phyloP scores from a whole-genome alignment of 2,329 filamentous ascomycete genomes.

The Cryoendolithus antarcticus region DNA sequence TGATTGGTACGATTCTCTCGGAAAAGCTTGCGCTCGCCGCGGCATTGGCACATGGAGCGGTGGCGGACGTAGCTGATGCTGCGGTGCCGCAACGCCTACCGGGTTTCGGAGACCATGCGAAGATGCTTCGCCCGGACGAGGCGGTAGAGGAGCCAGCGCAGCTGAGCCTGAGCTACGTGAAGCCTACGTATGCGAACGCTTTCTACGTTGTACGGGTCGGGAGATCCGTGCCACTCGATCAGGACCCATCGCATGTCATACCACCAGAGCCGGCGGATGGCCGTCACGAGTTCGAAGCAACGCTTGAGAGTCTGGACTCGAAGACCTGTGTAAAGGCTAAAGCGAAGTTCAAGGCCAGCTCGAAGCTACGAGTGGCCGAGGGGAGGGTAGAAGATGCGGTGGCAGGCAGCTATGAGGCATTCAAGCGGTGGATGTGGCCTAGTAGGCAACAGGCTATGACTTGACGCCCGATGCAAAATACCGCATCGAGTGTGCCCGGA shows the following conservation, averaged over 20 bases:
- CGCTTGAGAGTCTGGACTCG: slow-evolving; percentile 44
- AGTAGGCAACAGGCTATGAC: slow-evolving; percentile 5
- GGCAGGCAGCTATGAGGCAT: slow-evolving; percentile 14
- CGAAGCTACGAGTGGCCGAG: slow-evolving; percentile 10
- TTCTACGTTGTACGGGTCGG: slow-evolving; percentile 52
- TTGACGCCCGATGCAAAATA: not conserved
- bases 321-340: slow-evolving; percentile 44
- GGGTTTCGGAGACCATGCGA: slow-evolving; percentile 20
- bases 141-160: slow-evolving; percentile 22
- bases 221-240: slow-evolving; percentile 18
- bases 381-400: slow-evolving; percentile 11
- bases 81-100: slow-evolving; percentile 20
- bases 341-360: slow-evolving; percentile 15
- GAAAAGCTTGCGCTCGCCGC: slow-evolving; percentile 56
- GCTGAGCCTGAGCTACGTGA: slow-evolving; percentile 46
- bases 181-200: slow-evolving; percentile 44
- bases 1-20: slow-evolving; percentile 55
- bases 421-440: slow-evolving; percentile 24
- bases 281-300: slow-evolving; percentile 37
- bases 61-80: slow-evolving; percentile 10
- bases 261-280: slow-evolving; percentile 24
- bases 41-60: slow-evolving; percentile 34
- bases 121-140: slow-evolving; percentile 11
- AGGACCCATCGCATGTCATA: slow-evolving; percentile 13
- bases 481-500: no score